phyloP scores from a whole-genome alignment of 768 basidiomycete genomes.

The Boletus reticulatus region DNA sequence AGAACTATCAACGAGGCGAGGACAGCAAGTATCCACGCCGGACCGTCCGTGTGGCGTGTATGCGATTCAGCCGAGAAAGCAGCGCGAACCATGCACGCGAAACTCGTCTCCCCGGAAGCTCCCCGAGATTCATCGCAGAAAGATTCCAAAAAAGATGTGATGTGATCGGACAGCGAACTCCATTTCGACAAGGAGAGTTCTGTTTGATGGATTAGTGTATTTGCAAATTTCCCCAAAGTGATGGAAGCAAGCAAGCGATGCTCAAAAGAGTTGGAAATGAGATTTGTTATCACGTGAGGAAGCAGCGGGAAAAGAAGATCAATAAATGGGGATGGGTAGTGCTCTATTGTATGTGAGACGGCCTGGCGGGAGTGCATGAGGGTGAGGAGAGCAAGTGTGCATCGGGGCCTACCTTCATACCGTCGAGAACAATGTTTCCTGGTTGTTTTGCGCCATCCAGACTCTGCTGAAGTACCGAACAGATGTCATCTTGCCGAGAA shows the following conservation, averaged over 20 bases:
- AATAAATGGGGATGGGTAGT: constrained; percentile 16
- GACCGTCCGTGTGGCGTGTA: constrained; percentile 23
- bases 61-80: constrained; percentile 28
- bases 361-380: constrained; percentile 20
- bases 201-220: constrained; percentile 28
- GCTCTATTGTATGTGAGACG: constrained; percentile 22
- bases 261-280: constrained; percentile 14
- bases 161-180: constrained; percentile 22
- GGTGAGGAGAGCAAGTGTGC: not conserved
- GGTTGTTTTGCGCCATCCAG: constrained; percentile 30
- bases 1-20: constrained; percentile 49
- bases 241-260: constrained; percentile 22
- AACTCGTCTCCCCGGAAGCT: constrained; percentile 3
- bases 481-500: constrained; percentile 31
- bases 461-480: constrained; percentile 34
- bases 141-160: constrained; percentile 27
- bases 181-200: constrained; percentile 31
- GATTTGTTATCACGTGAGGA: constrained; percentile 16
- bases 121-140: constrained; percentile 8
- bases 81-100: constrained; percentile 26
- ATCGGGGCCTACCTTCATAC: constrained; percentile 24
- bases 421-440: constrained; percentile 21
- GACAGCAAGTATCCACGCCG: constrained; percentile 45
- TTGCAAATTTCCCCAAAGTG: constrained; percentile 25
- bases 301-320: constrained; percentile 19